Percentiles rank a stretch among this genome's conserved stretches.
phyloP scores from a whole-genome alignment of 129 eudicot genomes.

The Escallonia herrerae region DNA sequence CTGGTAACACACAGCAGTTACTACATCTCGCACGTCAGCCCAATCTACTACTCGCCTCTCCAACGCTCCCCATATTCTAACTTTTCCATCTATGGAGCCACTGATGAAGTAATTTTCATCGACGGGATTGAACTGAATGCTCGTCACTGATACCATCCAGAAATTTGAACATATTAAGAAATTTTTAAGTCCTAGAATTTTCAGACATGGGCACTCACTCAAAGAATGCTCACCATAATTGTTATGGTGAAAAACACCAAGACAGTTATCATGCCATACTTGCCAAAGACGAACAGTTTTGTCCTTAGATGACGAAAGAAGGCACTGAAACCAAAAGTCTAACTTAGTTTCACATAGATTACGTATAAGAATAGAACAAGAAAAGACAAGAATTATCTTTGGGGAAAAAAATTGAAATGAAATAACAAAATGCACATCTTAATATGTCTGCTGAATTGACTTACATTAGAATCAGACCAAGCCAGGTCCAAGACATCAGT shows the following conservation, averaged over 20 bases:
- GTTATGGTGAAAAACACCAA: conserved; percentile 52
- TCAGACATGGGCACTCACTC: neutral
- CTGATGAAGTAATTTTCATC: conserved; percentile 47
- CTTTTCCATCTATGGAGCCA: conserved; percentile 58
- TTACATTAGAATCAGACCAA: conserved; percentile 61
- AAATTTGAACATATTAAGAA: neutral
- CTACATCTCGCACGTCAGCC: conserved; percentile 38
- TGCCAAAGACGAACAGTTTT: conserved; percentile 78
- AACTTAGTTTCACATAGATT: no score
- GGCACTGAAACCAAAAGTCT: conserved; percentile 31
- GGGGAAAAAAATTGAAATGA: neutral
- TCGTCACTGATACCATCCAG: conserved; percentile 48
- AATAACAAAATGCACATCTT: neutral
- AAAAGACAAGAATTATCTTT: no score
- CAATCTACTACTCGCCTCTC: conserved; percentile 44
- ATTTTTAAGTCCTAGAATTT: no score
- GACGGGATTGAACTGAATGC: conserved; percentile 68
- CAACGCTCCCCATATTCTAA: conserved; percentile 48
- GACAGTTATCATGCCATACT: conserved; percentile 44
- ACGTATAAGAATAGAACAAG: no score
- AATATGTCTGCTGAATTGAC: neutral
- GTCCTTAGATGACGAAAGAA: conserved; percentile 76
- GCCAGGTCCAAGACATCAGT: conserved; percentile 49
- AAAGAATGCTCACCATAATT: conserved; percentile 46
- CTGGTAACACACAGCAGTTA: conserved; percentile 50